Percentiles rank a stretch among this genome's conserved stretches.
phyloP scores from a whole-genome alignment of 768 basidiomycete genomes.

The Mrakia blollopis region DNA sequence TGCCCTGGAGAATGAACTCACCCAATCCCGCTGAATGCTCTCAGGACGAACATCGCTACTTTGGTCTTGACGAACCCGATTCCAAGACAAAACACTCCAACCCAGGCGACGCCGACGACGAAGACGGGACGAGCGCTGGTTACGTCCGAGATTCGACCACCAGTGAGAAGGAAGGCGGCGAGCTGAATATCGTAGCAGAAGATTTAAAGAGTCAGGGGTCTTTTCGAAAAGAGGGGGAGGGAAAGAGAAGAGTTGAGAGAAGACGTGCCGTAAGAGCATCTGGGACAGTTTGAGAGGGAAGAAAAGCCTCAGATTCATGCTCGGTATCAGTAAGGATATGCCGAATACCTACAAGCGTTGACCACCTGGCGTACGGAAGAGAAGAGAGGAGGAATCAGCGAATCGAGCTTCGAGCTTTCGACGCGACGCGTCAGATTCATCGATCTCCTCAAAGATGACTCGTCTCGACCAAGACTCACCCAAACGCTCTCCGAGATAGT shows the following conservation, averaged over 20 bases:
- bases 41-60: not conserved
- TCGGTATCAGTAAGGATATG: too few species aligned
- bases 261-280: not conserved
- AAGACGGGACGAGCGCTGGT: slow-evolving; percentile 18
- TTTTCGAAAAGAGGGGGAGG: not conserved
- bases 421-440: too few species aligned
- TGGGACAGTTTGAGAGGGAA: not conserved
- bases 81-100: slow-evolving; percentile 3
- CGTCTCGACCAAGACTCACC: not conserved
- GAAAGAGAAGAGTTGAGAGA: not conserved
- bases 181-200: too few species aligned
- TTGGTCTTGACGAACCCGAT: slow-evolving; percentile 32
- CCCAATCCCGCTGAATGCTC: not conserved
- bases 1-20: not conserved
- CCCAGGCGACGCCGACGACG: not conserved
- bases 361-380: not conserved
- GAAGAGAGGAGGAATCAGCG: not conserved
- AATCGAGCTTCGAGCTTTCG: too few species aligned
- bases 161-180: slow-evolving; percentile 33
- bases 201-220: not conserved
- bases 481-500: not conserved
- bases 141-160: slow-evolving; percentile 39
- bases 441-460: too few species aligned
- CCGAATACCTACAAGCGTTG: too few species aligned
- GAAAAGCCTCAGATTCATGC: not conserved